Percentiles rank a stretch among this genome's conserved stretches.
Conservation (phyloP, 495 filamentous ascomycete species). For the Xylaria curta region DNA sequence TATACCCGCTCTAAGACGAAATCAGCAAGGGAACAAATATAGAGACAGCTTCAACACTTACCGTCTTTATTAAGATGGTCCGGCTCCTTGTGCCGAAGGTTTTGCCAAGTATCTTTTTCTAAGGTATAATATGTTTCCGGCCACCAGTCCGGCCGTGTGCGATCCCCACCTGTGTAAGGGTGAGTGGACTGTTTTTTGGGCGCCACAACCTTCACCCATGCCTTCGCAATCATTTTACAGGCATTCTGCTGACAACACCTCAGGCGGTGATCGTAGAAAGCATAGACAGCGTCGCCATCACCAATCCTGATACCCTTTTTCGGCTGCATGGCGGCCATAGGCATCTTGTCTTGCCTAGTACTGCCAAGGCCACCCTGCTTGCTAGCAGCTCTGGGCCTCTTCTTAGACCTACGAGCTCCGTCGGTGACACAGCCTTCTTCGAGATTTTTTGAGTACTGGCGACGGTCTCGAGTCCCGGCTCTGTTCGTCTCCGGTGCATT, state of each 20-base stretch:
- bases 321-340: constrained; percentile 12
- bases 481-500: background rate
- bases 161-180: constrained; percentile 77
- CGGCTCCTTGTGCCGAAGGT: constrained; percentile 76
- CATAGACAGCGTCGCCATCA: constrained; percentile 61
- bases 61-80: constrained; percentile 82
- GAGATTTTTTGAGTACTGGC: background rate
- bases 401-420: constrained; percentile 39
- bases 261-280: constrained; percentile 70
- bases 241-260: constrained; percentile 74
- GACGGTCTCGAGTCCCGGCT: background rate
- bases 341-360: constrained; percentile 33
- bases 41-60: constrained; percentile 45
- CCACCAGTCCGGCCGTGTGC: constrained; percentile 82
- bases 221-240: constrained; percentile 76
- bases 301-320: constrained; percentile 60
- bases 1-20: constrained; percentile 60
- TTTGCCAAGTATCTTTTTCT: constrained; percentile 43
- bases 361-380: constrained; percentile 32
- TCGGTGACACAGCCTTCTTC: constrained; percentile 16
- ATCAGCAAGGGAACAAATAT: constrained; percentile 19
- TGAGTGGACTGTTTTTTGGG: constrained; percentile 85
- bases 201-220: constrained; percentile 81
- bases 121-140: constrained; percentile 57
- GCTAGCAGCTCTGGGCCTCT: constrained; percentile 43